Evolutionary conservation across 371 early-diverging fungal genomes (phyloP).

Genomic region (Gilbertella persicaria): DNA sequence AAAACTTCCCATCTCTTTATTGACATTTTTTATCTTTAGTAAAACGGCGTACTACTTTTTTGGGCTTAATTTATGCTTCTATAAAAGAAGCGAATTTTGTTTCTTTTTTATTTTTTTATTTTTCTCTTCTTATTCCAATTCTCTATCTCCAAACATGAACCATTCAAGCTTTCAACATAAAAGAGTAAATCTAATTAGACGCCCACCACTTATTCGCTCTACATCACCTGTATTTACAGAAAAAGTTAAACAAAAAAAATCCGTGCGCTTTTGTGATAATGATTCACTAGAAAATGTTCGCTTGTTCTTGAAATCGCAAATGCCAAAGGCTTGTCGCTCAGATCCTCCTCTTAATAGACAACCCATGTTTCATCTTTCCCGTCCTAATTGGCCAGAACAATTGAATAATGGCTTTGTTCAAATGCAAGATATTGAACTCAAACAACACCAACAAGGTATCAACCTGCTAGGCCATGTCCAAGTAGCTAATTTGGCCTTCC

Average conservation of each 20-base stretch:
- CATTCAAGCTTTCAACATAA: not conserved
- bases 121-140: not conserved
- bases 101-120: not conserved
- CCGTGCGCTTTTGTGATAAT: slow-evolving; percentile 37
- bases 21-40: slow-evolving; percentile 3
- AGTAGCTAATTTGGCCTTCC: slow-evolving; percentile 79
- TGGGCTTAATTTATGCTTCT: too few species aligned
- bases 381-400: slow-evolving; percentile 35
- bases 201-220: slow-evolving; percentile 23
- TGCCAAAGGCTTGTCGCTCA: slow-evolving; percentile 50
- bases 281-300: slow-evolving; percentile 59
- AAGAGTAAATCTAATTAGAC: slow-evolving; percentile 16
- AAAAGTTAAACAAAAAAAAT: slow-evolving; percentile 25
- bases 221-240: slow-evolving; percentile 2
- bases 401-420: slow-evolving; percentile 10
- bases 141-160: not conserved
- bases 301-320: slow-evolving; percentile 58
- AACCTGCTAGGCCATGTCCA: slow-evolving; percentile 56
- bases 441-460: slow-evolving; percentile 21
- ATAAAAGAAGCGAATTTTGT: too few species aligned
- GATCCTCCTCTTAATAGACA: slow-evolving; percentile 33
- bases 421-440: slow-evolving; percentile 30
- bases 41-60: too few species aligned
- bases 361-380: slow-evolving; percentile 7
- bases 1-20: not conserved